phyloP scores from a whole-genome alignment of 1,284 basidiomycete genomes.

The Apiotrichum porosum region DNA sequence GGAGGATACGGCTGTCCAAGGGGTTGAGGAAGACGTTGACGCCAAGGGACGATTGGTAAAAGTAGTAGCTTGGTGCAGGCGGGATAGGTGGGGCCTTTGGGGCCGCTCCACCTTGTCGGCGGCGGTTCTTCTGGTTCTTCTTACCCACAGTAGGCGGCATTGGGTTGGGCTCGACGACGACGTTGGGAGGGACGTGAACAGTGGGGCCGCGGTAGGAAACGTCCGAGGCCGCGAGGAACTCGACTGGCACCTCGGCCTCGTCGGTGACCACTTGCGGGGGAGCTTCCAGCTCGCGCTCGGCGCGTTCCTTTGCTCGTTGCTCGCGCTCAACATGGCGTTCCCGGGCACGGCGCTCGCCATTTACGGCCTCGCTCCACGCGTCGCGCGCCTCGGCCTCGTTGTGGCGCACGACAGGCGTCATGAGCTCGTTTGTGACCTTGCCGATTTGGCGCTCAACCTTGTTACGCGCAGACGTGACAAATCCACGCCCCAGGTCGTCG shows the following conservation, averaged over 20 bases:
- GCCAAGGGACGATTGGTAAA: conserved; percentile 91
- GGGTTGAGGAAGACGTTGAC: conserved; percentile 90
- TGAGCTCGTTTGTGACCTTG: conserved; percentile 64
- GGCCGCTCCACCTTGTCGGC: conserved; percentile 20
- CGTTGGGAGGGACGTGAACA: conserved; percentile 36
- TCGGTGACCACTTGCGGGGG: no score
- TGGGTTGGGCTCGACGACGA: conserved; percentile 37
- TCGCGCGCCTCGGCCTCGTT: conserved; percentile 39
- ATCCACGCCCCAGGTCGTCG: conserved; percentile 71
- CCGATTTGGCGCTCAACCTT: conserved; percentile 72
- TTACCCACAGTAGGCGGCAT: conserved; percentile 22
- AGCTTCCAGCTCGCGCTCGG: conserved; percentile 13
- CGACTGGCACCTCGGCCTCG: conserved; percentile 10
- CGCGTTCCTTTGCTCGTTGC: conserved; percentile 27
- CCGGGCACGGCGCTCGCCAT: conserved; percentile 43
- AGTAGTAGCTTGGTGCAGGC: conserved; percentile 62
- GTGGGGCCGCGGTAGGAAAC: conserved; percentile 3
- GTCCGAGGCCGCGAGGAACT: conserved; percentile 7
- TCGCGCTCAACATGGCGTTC: conserved; percentile 50
- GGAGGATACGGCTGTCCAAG: conserved; percentile 87
- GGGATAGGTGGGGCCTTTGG: conserved; percentile 27
- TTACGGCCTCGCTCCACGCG: conserved; percentile 39
- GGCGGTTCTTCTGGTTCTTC: conserved; percentile 24
- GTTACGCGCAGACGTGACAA: conserved; percentile 71
- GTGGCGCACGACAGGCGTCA: conserved; percentile 53